Evolutionary conservation across 140 eudicot genomes (phyloP).

Genomic region (Stevia rebaudiana): DNA sequence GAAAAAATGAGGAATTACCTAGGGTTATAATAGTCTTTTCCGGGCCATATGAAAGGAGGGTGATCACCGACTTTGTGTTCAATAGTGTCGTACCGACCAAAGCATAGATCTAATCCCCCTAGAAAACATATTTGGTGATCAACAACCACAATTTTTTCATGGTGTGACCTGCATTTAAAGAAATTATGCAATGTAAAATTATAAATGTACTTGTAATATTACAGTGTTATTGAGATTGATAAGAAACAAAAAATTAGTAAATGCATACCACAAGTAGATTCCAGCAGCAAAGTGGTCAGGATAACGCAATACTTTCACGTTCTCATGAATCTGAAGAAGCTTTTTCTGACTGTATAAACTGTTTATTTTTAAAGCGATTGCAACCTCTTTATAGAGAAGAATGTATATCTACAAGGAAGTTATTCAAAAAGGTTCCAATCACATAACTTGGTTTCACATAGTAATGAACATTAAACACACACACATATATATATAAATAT

Average conservation of each 20-base stretch:
- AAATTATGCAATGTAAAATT: background rate
- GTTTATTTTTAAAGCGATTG: conserved; percentile 90
- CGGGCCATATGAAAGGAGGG: conserved; percentile 84
- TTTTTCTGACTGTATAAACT: conserved; percentile 85
- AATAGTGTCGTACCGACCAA: conserved; percentile 91
- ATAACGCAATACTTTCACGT: conserved; percentile 87
- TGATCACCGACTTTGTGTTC: conserved; percentile 77
- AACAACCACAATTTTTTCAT: conserved; percentile 87
- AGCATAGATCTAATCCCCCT: conserved; percentile 97
- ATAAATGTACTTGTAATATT: background rate
- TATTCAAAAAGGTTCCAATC: conserved; percentile 5
- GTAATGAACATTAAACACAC: background rate
- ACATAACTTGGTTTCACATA: background rate
- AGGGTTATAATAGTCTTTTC: conserved; percentile 97
- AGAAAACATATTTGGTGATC: conserved; percentile 77
- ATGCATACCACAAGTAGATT: conserved; percentile 74
- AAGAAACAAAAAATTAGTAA: background rate
- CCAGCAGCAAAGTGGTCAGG: conserved; percentile 92
- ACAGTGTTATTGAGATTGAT: conserved; percentile 5
- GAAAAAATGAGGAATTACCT: conserved; percentile 40
- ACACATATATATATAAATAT: background rate
- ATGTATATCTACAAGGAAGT: conserved; percentile 72
- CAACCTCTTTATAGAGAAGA: conserved; percentile 94
- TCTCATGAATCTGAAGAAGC: conserved; percentile 84
- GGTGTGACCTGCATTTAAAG: conserved; percentile 79